A percentile compares a stretch with the other conserved stretches of the same genome.
Evolutionary conservation across 768 basidiomycete genomes (phyloP).

Genomic region (Astraeus odoratus): DNA sequence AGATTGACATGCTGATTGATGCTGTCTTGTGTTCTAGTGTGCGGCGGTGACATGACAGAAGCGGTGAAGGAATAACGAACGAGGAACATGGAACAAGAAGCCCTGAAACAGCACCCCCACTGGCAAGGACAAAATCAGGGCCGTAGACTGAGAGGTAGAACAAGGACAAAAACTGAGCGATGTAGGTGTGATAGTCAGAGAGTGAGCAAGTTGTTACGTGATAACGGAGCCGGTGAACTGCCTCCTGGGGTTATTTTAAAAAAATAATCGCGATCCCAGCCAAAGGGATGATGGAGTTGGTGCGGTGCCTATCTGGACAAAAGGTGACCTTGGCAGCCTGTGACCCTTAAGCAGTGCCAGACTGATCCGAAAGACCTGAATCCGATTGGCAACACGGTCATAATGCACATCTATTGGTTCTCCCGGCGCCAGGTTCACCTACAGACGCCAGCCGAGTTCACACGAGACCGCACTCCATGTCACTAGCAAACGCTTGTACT

Average conservation of each 20-base stretch:
- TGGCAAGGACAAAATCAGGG: slow-evolving; percentile 8
- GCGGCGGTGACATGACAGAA: slow-evolving; percentile 12
- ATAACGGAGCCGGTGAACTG: not conserved
- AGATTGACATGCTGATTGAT: slow-evolving; percentile 20
- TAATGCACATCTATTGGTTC: not conserved
- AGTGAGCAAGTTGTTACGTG: not conserved
- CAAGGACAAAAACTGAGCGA: not conserved
- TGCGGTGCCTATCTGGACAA: not conserved
- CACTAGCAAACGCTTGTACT: not conserved
- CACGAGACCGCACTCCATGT: not conserved
- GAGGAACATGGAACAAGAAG: not conserved
- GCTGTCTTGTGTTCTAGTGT: slow-evolving; percentile 18
- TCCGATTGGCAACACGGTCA: not conserved
- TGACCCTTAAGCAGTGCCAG: not conserved
- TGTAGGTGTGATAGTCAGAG: too few relatives aligned
- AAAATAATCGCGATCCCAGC: not conserved
- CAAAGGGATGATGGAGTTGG: not conserved
- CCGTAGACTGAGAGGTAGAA: slow-evolving; percentile 7
- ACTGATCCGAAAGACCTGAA: not conserved
- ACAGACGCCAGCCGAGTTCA: slow-evolving; percentile 1
- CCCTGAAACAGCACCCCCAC: not conserved
- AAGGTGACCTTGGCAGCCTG: not conserved
- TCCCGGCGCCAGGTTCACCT: too few relatives aligned
- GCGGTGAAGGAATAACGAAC: slow-evolving; percentile 9
- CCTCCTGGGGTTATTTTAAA: not conserved